Evolutionary conservation across 23 red algal species (phyloP).

Genomic region (Chondrus crispus): DNA sequence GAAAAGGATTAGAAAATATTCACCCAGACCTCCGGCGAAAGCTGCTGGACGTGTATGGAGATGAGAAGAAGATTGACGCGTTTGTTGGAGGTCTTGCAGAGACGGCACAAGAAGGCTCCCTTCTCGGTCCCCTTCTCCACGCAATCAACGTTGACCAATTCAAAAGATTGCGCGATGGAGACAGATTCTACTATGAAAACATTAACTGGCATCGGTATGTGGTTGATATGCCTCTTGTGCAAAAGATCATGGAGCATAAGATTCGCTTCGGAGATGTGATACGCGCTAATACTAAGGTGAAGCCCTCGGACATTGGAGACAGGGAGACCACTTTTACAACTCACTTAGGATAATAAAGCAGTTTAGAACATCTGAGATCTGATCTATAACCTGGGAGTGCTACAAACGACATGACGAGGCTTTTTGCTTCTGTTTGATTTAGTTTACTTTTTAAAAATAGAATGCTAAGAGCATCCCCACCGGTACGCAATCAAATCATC

Average conservation of each 20-base stretch:
- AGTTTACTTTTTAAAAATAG: too few species aligned
- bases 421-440: too few species aligned
- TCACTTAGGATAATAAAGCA: too few species aligned
- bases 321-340: neutral
- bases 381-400: too few species aligned
- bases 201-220: conserved; percentile 27
- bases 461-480: too few species aligned
- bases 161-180: conserved; percentile 60
- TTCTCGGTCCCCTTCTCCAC: conserved; percentile 53
- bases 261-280: conserved; percentile 41
- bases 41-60: conserved; percentile 11
- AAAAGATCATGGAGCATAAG: conserved; percentile 33
- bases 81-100: conserved; percentile 65
- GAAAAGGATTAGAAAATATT: conserved; percentile 28
- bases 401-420: too few species aligned
- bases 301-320: neutral
- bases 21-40: neutral
- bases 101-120: conserved; percentile 23
- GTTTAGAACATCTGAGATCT: too few species aligned
- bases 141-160: conserved; percentile 50
- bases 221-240: conserved; percentile 32
- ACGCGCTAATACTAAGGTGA: conserved; percentile 21
- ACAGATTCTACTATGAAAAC: conserved; percentile 75
- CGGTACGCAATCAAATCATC: too few species aligned
- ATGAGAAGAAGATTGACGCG: conserved; percentile 33